phyloP scores from a whole-genome alignment of 495 filamentous ascomycete species.

The Schizothecium vesticola region DNA sequence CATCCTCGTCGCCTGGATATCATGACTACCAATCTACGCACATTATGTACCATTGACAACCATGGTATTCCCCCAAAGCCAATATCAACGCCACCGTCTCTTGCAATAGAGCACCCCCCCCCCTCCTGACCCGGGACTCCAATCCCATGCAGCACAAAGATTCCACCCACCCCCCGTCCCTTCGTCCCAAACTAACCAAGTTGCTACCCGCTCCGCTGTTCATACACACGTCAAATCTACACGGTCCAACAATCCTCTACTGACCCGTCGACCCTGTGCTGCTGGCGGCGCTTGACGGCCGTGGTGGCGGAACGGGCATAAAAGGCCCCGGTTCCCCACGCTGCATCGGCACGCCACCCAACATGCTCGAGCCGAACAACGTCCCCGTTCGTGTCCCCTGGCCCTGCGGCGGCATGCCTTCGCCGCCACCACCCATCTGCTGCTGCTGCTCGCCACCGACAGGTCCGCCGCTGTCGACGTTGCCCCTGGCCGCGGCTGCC shows the following conservation, averaged over 20 bases:
- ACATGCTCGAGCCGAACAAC: conserved; percentile 16
- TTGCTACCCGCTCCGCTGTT: background rate
- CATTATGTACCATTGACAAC: background rate
- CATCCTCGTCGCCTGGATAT: background rate
- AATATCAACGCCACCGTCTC: background rate
- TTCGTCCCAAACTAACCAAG: background rate
- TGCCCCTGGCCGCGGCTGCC: conserved; percentile 12
- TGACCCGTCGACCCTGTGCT: conserved; percentile 36
- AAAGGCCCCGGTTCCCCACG: conserved; percentile 29
- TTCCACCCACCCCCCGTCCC: background rate
- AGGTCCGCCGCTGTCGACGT: conserved; percentile 1
- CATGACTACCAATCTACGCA: background rate
- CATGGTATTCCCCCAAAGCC: background rate
- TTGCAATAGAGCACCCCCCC: background rate
- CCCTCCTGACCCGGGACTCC: background rate
- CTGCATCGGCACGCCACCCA: conserved; percentile 45
- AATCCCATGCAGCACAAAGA: background rate
- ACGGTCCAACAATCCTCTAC: conserved; percentile 4
- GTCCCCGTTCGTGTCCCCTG: conserved; percentile 1
- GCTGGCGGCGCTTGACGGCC: conserved; percentile 38
- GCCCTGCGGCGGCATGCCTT: conserved; percentile 5
- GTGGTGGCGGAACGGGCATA: conserved; percentile 32
- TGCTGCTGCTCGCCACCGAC: conserved; percentile 7
- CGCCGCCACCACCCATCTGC: conserved; percentile 9
- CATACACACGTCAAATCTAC: background rate